phyloP scores from a whole-genome alignment of 345 rosid genomes.

The Acer yangbiense region DNA sequence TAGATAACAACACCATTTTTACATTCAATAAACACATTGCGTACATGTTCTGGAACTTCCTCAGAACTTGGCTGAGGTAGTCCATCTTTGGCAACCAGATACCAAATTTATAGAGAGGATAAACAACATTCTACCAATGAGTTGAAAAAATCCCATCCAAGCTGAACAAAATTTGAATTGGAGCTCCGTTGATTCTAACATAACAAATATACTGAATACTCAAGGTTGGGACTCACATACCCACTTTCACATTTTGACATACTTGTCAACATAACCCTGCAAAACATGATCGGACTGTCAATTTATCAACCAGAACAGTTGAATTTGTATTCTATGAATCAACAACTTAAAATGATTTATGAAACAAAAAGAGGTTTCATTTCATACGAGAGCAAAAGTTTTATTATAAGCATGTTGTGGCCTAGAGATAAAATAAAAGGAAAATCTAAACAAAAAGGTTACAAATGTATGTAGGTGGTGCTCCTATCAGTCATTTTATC shows the following conservation, averaged over 20 bases:
- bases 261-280: slow-evolving; percentile 92
- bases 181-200: slow-evolving; percentile 4
- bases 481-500: neutral
- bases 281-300: slow-evolving; percentile 9
- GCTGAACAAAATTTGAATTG: neutral
- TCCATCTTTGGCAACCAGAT: slow-evolving; percentile 18
- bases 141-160: slow-evolving; percentile 1
- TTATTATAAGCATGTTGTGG: neutral
- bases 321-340: neutral
- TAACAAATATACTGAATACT: neutral
- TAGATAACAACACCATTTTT: neutral
- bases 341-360: no score
- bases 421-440: neutral
- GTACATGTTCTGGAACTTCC: slow-evolving; percentile 26
- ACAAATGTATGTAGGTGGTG: neutral
- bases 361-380: neutral
- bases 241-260: slow-evolving; percentile 58
- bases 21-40: slow-evolving; percentile 17
- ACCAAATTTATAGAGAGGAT: slow-evolving; percentile 13
- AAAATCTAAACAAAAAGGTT: slow-evolving; percentile 6
- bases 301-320: neutral
- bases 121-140: slow-evolving; percentile 15
- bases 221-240: neutral
- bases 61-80: slow-evolving; percentile 15
- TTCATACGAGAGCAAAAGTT: neutral